phyloP scores from a whole-genome alignment of 1,284 basidiomycete genomes.

The Ceratorhiza oryzae-sativae region DNA sequence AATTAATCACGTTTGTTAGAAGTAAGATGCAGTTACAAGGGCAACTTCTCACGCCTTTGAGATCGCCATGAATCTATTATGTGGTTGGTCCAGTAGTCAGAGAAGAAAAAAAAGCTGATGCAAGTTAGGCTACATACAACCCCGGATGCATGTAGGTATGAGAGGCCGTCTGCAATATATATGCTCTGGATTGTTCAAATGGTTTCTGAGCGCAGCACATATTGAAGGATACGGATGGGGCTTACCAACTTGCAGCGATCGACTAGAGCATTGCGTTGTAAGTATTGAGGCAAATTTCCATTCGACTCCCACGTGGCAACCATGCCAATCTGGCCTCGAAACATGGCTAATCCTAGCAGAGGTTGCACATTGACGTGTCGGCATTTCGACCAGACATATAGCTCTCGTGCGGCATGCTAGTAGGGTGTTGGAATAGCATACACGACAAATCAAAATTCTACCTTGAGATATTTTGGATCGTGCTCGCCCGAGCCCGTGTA shows the following conservation, averaged over 20 bases:
- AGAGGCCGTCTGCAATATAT: background rate
- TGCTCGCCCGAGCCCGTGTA: too few relatives aligned
- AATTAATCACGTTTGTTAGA: too few relatives aligned
- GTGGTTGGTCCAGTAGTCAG: too few relatives aligned
- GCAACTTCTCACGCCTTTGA: background rate
- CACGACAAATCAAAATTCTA: too few relatives aligned
- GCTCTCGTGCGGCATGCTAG: background rate
- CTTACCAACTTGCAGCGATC: constrained; percentile 10
- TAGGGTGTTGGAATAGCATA: too few relatives aligned
- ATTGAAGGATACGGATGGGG: too few relatives aligned
- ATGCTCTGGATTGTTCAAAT: background rate
- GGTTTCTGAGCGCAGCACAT: too few relatives aligned
- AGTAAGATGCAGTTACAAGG: too few relatives aligned
- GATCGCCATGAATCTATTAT: constrained; percentile 20
- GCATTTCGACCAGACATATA: constrained; percentile 10
- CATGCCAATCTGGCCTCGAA: background rate
- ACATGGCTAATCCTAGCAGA: background rate
- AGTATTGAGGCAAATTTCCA: background rate
- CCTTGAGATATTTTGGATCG: too few relatives aligned
- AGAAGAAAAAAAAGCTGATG: too few relatives aligned
- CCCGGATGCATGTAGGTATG: background rate
- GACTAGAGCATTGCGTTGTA: background rate
- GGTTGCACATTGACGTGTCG: background rate
- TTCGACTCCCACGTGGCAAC: background rate
- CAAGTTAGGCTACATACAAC: too few relatives aligned